Conservation (phyloP, 257 asterid species). For the Nicotiana sylvestris region DNA sequence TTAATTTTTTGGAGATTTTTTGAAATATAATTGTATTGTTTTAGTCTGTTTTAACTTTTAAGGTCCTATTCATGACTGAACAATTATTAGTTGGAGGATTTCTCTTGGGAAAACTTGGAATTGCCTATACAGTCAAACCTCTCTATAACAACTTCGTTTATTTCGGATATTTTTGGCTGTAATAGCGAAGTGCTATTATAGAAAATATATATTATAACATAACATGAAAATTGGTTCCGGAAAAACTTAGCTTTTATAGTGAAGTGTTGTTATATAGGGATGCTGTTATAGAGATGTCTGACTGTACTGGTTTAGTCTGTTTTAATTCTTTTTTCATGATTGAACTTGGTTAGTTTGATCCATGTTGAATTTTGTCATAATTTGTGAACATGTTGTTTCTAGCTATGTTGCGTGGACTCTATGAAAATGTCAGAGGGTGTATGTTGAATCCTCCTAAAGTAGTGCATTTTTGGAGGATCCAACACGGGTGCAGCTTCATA, state of each 20-base stretch:
- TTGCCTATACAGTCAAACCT: neutral
- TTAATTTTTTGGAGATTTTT: constrained; percentile 1
- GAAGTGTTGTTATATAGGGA: too few relatives aligned
- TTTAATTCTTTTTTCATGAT: neutral
- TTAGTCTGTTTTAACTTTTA: constrained; percentile 10
- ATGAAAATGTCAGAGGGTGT: too few relatives aligned
- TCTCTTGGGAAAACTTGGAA: neutral
- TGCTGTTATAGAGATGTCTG: too few relatives aligned
- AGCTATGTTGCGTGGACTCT: neutral
- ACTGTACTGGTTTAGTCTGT: neutral
- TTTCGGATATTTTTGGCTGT: too few relatives aligned
- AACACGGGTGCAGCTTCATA: too few relatives aligned
- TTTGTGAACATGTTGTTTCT: neutral
- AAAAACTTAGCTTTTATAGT: too few relatives aligned
- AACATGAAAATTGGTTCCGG: too few relatives aligned
- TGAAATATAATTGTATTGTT: neutral
- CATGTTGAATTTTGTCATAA: neutral
- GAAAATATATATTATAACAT: too few relatives aligned
- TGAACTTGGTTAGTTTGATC: neutral
- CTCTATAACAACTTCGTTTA: too few relatives aligned
- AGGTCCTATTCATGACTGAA: neutral
- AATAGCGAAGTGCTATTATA: too few relatives aligned
- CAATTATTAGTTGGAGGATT: neutral
- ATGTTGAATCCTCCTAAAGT: too few relatives aligned
- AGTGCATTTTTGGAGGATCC: too few relatives aligned